phyloP scores from a whole-genome alignment of 495 filamentous ascomycete genomes.

The Durotheca rogersii region DNA sequence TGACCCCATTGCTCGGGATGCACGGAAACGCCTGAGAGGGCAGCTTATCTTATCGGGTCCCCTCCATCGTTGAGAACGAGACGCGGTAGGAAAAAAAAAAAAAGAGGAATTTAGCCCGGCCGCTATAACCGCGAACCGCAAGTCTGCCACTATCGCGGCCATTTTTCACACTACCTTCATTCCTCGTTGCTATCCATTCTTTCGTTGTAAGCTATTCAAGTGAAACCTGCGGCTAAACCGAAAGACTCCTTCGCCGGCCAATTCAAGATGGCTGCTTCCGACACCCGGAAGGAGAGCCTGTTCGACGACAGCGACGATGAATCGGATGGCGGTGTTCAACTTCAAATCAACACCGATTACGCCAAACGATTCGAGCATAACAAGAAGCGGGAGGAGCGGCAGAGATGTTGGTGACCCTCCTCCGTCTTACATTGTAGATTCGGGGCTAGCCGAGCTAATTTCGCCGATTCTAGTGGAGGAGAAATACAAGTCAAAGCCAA shows the following conservation, averaged over 20 bases:
- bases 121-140: no score
- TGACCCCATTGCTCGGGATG: no score
- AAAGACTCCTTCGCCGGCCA: not conserved
- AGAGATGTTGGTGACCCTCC: constrained; percentile 61
- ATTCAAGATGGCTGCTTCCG: constrained; percentile 30
- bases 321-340: constrained; percentile 53
- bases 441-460: constrained; percentile 7
- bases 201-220: no score
- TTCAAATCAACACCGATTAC: constrained; percentile 90
- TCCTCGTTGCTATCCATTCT: not conserved
- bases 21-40: no score
- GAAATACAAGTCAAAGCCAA: constrained; percentile 67
- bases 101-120: no score
- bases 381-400: constrained; percentile 88
- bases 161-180: not conserved
- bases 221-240: no score
- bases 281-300: constrained; percentile 33
- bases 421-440: not conserved
- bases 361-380: constrained; percentile 91
- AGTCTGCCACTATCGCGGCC: no score
- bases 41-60: not conserved
- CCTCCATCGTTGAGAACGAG: constrained; percentile 13
- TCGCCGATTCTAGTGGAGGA: constrained; percentile 66
- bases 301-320: constrained; percentile 49
- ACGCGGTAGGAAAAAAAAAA: constrained; percentile 38